Evolutionary conservation across 768 basidiomycete genomes (phyloP), one percentile per base, ranked within the genome.

Genomic region (Porpolomopsis calyptriformis): DNA sequence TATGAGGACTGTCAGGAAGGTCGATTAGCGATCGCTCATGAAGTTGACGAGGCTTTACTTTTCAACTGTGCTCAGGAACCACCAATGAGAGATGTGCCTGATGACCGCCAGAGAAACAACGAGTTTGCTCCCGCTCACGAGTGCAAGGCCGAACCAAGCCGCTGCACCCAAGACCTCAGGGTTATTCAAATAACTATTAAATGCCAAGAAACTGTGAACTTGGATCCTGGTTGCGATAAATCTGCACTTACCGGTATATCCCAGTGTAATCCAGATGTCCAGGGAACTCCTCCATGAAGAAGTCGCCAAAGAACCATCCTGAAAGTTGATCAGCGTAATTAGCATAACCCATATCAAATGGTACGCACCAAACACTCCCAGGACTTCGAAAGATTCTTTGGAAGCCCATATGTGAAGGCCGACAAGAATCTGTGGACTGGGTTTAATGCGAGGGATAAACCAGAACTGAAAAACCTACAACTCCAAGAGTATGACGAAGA

Each of bases 301-400:
- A 94, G 64, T 94, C 90, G 19, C 91, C 92, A 54, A 96, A 99
- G 66, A 97, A 93, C 96, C 96, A 99, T 20, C 96, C 89, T 91
- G 47, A 11, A 44, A 22, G 22, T 16, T 37, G 11, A 27, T 22
- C 24, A 45, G 40, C 14, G 40, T 42, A 29, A 42, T 41, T 12
- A 14, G 4, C 40, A 18, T 2, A 22, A 19, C 29, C 31, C 23
- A 36, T 24, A 22, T 25, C 9, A 27, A 20, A 16, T n/a, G 22
- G 23, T 6, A 52, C 73, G 41, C 54, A 88, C 89, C 96, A 57
- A 97, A 97, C 23, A 87, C 74, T 5, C 96, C 94, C 2, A 98
- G 75, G 16, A 90, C 96, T 58, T 97, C 87, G 63, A 80, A 97
- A 0, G 85, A 90, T 49, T 92, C 91, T 53, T 76, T 71, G 1